A percentile compares a stretch with the other conserved stretches of the same genome.
These are phyloP conservation scores for Phytophthora agathidicida DNA, from an alignment of 352 stramenopile genomes.

Conservation along the genomic window DNA sequence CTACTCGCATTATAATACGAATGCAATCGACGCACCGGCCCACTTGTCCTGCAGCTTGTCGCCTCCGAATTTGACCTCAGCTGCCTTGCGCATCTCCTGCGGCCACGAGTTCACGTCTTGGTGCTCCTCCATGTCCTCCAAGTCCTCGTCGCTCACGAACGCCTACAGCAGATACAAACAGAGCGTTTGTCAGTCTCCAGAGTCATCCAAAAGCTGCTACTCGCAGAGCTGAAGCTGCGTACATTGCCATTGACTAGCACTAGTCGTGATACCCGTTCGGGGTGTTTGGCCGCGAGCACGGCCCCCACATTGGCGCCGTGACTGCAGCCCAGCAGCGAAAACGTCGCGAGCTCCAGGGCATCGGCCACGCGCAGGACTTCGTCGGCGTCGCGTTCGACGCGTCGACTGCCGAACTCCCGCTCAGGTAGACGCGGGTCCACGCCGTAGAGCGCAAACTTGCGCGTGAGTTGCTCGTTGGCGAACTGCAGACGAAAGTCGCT, in stretches of 20 bases:
- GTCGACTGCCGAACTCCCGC: conserved; percentile 53
- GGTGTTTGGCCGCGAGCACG: conserved; percentile 71
- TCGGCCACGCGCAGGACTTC: conserved; percentile 72
- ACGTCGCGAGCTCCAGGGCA: conserved; percentile 63
- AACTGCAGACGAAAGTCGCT: conserved; percentile 74
- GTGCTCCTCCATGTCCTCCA: conserved; percentile 59
- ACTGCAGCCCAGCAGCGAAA: conserved; percentile 78
- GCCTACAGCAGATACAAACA: conserved; percentile 44
- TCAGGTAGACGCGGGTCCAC: conserved; percentile 62
- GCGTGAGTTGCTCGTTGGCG: conserved; percentile 38
- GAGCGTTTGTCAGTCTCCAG: conserved; percentile 9
- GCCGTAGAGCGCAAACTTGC: conserved; percentile 65
- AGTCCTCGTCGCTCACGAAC: conserved; percentile 76
- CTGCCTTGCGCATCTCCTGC: conserved; percentile 47
- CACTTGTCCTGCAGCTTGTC: conserved; percentile 64
- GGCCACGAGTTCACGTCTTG: conserved; percentile 65
- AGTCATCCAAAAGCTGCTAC: conserved; percentile 5
- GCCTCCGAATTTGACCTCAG: conserved; percentile 57
- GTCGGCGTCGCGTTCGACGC: conserved; percentile 75
- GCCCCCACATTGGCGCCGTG: conserved; percentile 77
- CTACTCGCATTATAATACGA: too few relatives aligned
- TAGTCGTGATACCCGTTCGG: conserved; percentile 70
- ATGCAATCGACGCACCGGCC: conserved; percentile 34
- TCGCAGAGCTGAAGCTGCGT: conserved; percentile 10
- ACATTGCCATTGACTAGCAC: conserved; percentile 86